Evolutionary conservation across 331 rosid species (phyloP).

Genomic region (Pyrus hybrid): DNA sequence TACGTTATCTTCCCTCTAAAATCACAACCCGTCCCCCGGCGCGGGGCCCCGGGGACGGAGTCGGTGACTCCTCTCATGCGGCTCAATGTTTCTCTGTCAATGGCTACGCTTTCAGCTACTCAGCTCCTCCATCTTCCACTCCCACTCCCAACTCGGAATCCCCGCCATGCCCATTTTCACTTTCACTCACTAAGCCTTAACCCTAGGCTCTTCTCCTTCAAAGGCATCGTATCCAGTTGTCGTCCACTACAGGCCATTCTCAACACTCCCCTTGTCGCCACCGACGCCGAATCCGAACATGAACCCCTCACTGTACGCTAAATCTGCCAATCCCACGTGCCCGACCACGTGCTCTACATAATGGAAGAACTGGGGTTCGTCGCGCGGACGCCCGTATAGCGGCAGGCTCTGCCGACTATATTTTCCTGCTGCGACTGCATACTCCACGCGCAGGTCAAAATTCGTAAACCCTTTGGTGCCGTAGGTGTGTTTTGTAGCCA

Average conservation of each 20-base stretch:
- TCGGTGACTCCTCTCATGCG: not conserved
- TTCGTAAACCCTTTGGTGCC: not conserved
- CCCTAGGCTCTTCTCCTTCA: slow-evolving; percentile 3
- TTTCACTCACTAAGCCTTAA: slow-evolving; percentile 16
- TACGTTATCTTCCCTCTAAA: not conserved
- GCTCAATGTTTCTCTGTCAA: not conserved
- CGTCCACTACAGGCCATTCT: slow-evolving; percentile 25
- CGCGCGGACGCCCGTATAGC: slow-evolving; percentile 64
- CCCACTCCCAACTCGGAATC: not conserved
- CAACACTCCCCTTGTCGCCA: slow-evolving; percentile 20
- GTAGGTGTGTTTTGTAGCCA: not conserved
- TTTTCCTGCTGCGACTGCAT: slow-evolving; percentile 69
- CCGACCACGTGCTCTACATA: slow-evolving; percentile 41
- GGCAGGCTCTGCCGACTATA: slow-evolving; percentile 57
- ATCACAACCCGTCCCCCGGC: not conserved
- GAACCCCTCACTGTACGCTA: slow-evolving; percentile 35
- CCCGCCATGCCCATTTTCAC: not conserved
- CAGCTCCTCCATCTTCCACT: slow-evolving; percentile 21
- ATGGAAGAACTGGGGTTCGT: slow-evolving; percentile 79
- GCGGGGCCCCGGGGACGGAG: not conserved
- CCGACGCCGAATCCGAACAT: slow-evolving; percentile 1
- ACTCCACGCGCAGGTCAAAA: slow-evolving; percentile 85
- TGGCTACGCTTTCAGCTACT: slow-evolving; percentile 28
- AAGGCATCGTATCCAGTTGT: not conserved
- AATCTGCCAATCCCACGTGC: slow-evolving; percentile 51